These are phyloP conservation scores for Agaricus blazei DNA, from an alignment of 768 basidiomycete species.

Conservation along the genomic window DNA sequence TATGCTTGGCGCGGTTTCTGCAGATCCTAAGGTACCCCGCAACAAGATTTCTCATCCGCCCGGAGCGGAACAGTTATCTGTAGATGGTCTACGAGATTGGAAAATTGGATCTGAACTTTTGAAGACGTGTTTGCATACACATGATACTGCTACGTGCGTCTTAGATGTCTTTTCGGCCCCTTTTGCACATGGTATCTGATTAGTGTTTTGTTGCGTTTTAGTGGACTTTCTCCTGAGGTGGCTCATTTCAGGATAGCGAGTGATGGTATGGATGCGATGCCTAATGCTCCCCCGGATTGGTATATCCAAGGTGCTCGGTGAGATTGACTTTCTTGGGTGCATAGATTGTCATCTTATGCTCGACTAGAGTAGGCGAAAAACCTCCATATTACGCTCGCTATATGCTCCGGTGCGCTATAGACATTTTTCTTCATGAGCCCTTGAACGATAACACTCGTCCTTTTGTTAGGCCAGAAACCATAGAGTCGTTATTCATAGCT, in stretches of 20 bases:
- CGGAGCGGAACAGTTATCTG: constrained; percentile 52
- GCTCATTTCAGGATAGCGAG: constrained; percentile 73
- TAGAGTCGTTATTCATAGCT: constrained; percentile 90
- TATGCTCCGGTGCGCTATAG: constrained; percentile 64
- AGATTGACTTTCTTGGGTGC: constrained; percentile 13
- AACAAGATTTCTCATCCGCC: constrained; percentile 66
- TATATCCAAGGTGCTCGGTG: constrained; percentile 83
- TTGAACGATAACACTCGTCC: not conserved
- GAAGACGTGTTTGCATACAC: constrained; percentile 83
- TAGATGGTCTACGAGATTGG: constrained; percentile 72
- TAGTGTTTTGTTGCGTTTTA: constrained; percentile 20
- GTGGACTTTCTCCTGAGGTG: constrained; percentile 86
- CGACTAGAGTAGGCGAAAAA: constrained; percentile 28
- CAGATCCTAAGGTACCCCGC: constrained; percentile 41
- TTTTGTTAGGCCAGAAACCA: constrained; percentile 73
- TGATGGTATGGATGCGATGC: constrained; percentile 43
- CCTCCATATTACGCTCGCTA: constrained; percentile 84
- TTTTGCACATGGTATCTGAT: not conserved
- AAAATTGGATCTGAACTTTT: constrained; percentile 73
- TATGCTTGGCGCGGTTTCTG: constrained; percentile 79
- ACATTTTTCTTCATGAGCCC: not conserved
- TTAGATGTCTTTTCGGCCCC: not conserved
- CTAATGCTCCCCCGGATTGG: constrained; percentile 64
- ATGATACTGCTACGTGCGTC: constrained; percentile 77
- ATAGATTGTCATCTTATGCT: not conserved